Conservation (phyloP, 345 rosid genomes). For the Eucalyptus coolabah region DNA sequence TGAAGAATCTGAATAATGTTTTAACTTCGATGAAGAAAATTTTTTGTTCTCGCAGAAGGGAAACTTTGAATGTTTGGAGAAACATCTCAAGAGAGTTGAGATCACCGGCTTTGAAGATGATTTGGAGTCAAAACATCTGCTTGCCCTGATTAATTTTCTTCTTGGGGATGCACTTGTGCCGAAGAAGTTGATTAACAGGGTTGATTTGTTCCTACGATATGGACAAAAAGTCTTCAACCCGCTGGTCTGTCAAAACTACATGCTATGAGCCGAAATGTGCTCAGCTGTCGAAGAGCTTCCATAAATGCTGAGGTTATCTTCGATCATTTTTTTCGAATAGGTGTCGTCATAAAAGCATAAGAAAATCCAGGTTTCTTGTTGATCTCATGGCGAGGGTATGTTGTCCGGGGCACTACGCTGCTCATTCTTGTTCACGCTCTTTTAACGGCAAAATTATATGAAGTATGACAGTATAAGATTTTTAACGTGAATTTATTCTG, state of each 20-base stretch:
- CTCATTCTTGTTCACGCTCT: not conserved
- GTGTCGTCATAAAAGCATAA: not conserved
- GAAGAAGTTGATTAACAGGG: not conserved
- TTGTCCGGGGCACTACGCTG: not conserved
- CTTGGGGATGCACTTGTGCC: not conserved
- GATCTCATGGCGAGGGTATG: not conserved
- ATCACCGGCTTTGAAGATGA: not conserved
- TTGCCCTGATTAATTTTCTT: not conserved
- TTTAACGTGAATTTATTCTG: not conserved
- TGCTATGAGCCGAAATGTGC: not conserved
- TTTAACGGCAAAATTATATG: no score
- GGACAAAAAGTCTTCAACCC: not conserved
- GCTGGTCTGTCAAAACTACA: not conserved
- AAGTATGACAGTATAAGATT: not conserved
- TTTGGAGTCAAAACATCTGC: not conserved
- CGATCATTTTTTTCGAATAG: not conserved
- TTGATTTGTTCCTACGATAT: not conserved
- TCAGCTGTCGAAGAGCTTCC: not conserved
- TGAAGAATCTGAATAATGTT: not conserved
- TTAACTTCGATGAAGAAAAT: not conserved
- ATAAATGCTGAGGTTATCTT: not conserved
- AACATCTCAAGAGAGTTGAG: not conserved
- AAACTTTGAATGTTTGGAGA: not conserved
- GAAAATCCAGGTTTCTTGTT: not conserved
- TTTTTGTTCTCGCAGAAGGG: not conserved